Evolutionary conservation across 257 asterid genomes (phyloP), one percentile per base, ranked within the genome.

Genomic region (Solanum clarkiae): DNA sequence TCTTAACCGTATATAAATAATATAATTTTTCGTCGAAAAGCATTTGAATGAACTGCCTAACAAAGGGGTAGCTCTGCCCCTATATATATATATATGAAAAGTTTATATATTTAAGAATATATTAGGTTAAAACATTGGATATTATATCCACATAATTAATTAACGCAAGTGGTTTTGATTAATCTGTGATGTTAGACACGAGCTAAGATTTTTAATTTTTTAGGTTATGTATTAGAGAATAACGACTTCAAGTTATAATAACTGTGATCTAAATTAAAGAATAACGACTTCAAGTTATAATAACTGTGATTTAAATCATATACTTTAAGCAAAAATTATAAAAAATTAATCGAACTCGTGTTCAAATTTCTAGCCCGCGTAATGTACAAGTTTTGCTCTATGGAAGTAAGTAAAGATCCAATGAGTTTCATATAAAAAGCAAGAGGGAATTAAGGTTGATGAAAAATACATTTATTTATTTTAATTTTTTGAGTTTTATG

Each of bases 261-360:
- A 62, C 1, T 59, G 11, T 12, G 10, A 1, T 63, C 0, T 24
- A 63, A 63, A 63, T 63, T 3, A 1, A 1, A 29, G 32, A 29
- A 29, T 29, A 29, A 29, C 2, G 32, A 29, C 32, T 29, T 29
- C 2, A 29, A 29, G 32, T 29, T 2, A 63, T 26, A 63, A 63
- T 2, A 62, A 62, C 6, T 59, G 20, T 11, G 10, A 1, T 63
- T 0, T 24, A 63, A 24, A 24, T 63, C 14, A 1, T 12, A 24
- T 2, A 4, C 0, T 1, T 20, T 59, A 10, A 24, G 7, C 40
- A 24, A 63, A 24, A 63, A 12, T 4, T 24, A 63, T 24, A 24
- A 4, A 4, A 4, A 0, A 2, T 63, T 17, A 12, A 0, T 63
- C 1, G 29, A 24, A 63, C 6, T 0, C 0, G 1, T 24, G 13